phyloP scores from a whole-genome alignment of 345 rosid genomes.

The Syzygium jambos region DNA sequence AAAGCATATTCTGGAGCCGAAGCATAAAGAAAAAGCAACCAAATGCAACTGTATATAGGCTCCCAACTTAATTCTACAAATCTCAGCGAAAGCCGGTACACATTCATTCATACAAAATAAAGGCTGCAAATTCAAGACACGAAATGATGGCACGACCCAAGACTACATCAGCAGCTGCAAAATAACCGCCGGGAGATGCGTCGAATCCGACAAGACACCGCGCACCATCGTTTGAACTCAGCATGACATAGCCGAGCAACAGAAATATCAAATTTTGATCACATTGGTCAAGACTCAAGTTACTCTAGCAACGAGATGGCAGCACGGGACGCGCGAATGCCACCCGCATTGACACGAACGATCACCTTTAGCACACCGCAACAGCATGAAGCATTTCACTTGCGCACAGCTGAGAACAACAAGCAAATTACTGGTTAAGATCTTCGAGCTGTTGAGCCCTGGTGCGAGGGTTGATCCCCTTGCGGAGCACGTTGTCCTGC shows the following conservation, averaged over 20 bases:
- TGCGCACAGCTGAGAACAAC: background rate
- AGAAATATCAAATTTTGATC: background rate
- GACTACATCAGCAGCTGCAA: background rate
- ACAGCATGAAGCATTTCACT: background rate
- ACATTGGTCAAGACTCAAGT: background rate
- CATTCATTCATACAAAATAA: background rate
- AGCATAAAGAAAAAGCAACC: background rate
- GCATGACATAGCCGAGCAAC: background rate
- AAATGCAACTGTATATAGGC: background rate
- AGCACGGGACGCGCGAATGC: background rate
- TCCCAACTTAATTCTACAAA: background rate
- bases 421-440: conserved; percentile 56
- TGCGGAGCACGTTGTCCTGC: conserved; percentile 84
- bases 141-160: background rate
- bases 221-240: background rate
- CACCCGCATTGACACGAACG: background rate
- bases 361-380: background rate
- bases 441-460: conserved; percentile 84
- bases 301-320: background rate
- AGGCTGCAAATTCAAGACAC: background rate
- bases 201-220: background rate
- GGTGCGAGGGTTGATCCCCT: conserved; percentile 95
- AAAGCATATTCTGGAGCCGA: background rate
- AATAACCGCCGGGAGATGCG: background rate
- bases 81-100: background rate